Evolutionary conservation across 2,329 filamentous ascomycete genomes (phyloP).

Genomic region (Paradendryphiella salina): DNA sequence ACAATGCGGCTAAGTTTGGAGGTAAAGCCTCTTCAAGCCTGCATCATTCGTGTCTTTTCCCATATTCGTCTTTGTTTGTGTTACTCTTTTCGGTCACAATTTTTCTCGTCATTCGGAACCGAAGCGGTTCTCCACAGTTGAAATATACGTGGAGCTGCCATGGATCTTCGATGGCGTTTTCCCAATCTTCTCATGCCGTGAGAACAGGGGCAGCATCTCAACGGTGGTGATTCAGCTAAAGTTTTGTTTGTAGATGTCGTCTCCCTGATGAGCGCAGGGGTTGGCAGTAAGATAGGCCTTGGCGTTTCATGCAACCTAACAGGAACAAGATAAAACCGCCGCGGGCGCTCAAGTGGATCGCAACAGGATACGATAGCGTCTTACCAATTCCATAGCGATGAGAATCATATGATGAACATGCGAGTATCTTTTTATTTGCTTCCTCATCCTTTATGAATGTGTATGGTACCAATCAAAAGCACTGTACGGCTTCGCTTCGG

Average conservation of each 20-base stretch:
- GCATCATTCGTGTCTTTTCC: background rate
- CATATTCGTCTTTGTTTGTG: background rate
- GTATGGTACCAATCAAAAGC: background rate
- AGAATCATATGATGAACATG: background rate
- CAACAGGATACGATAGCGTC: background rate
- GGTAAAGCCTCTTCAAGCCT: background rate
- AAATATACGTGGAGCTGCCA: background rate
- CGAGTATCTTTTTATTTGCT: background rate
- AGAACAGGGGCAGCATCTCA: conserved; percentile 4
- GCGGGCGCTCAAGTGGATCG: background rate
- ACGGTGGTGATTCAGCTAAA: conserved; percentile 2
- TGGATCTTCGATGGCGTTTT: background rate
- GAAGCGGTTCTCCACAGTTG: background rate
- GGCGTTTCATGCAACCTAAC: conserved; percentile 13
- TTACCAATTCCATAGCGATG: background rate
- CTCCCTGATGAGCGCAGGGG: conserved; percentile 13
- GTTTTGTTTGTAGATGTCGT: conserved; percentile 9
- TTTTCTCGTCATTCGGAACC: background rate
- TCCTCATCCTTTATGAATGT: background rate
- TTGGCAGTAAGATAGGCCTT: conserved; percentile 4
- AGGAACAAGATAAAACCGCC: background rate
- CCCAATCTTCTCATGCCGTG: conserved; percentile 1
- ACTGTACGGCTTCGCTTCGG: background rate
- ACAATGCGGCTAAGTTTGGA: background rate
- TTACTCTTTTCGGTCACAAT: background rate